A percentile compares a stretch with the other conserved stretches of the same genome.
These are phyloP conservation scores for Cytospora piceicola DNA, from an alignment of 2,329 filamentous ascomycete species.

Conservation along the genomic window DNA sequence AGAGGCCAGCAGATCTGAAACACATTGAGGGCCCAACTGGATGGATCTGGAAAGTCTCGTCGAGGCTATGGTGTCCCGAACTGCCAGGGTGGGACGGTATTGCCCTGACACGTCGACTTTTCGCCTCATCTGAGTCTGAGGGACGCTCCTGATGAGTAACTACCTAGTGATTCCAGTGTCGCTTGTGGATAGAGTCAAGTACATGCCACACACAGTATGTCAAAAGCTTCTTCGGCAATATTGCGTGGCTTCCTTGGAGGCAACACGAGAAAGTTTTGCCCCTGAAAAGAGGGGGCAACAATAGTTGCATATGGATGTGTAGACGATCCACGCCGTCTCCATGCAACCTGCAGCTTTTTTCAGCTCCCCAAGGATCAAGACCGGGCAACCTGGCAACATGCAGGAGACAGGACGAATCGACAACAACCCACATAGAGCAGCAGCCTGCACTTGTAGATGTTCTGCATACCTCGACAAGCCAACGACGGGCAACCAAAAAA, in stretches of 20 bases:
- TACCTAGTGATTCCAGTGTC: neutral
- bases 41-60: constrained; percentile 8
- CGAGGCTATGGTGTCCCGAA: constrained; percentile 13
- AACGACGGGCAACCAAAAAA: neutral
- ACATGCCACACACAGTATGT: neutral
- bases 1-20: constrained; percentile 16
- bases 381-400: constrained; percentile 12
- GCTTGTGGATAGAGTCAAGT: constrained; percentile 6
- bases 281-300: constrained; percentile 19
- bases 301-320: constrained; percentile 5
- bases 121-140: constrained; percentile 13
- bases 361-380: constrained; percentile 30
- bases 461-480: constrained; percentile 8
- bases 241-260: constrained; percentile 19
- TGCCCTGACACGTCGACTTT: constrained; percentile 18
- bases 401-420: constrained; percentile 16
- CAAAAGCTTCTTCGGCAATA: constrained; percentile 20
- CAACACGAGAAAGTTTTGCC: constrained; percentile 25
- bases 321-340: constrained; percentile 28
- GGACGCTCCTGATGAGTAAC: neutral
- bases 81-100: neutral
- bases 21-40: constrained; percentile 5
- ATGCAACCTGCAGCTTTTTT: constrained; percentile 27
- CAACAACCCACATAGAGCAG: neutral
- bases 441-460: constrained; percentile 6